phyloP scores from a whole-genome alignment of 495 filamentous ascomycete genomes.

The Aspergillus sclerotiicarbonarius region DNA sequence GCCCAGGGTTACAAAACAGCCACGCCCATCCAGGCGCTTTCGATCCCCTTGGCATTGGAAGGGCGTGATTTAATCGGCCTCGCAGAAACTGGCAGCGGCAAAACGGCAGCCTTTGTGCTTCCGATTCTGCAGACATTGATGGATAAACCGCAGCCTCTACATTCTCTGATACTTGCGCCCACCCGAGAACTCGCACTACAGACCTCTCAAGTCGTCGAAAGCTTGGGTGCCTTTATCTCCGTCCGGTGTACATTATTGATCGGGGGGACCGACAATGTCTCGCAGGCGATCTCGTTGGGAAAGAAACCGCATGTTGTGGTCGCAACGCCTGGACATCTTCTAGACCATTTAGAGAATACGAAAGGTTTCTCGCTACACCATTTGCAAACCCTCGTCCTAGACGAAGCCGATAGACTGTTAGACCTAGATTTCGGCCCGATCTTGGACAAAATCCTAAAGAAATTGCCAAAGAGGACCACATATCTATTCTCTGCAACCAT shows the following conservation, averaged over 20 bases:
- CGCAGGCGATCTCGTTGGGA: slow-evolving; percentile 80
- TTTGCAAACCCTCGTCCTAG: slow-evolving; percentile 87
- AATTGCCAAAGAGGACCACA: slow-evolving; percentile 62
- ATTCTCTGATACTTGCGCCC: slow-evolving; percentile 80
- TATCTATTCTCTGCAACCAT: slow-evolving; percentile 97
- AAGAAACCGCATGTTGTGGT: slow-evolving; percentile 87
- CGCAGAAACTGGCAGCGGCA: slow-evolving; percentile 91
- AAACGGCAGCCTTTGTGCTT: slow-evolving; percentile 87
- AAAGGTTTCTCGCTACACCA: slow-evolving; percentile 83
- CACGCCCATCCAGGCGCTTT: slow-evolving; percentile 74
- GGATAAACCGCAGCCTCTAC: slow-evolving; percentile 74
- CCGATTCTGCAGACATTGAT: slow-evolving; percentile 86
- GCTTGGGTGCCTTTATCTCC: slow-evolving; percentile 78
- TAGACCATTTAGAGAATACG: slow-evolving; percentile 95
- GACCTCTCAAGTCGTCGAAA: slow-evolving; percentile 80
- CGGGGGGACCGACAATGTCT: slow-evolving; percentile 92
- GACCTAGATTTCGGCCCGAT: slow-evolving; percentile 94
- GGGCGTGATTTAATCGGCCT: slow-evolving; percentile 87
- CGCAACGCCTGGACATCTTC: slow-evolving; percentile 83
- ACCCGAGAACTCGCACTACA: slow-evolving; percentile 91
- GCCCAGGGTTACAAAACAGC: slow-evolving; percentile 78
- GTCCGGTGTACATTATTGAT: slow-evolving; percentile 78
- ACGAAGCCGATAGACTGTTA: slow-evolving; percentile 88
- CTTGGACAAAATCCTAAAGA: slow-evolving; percentile 88
- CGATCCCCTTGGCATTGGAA: slow-evolving; percentile 78